Evolutionary conservation across 768 basidiomycete species (phyloP).

Genomic region (Amanita fuliginea): DNA sequence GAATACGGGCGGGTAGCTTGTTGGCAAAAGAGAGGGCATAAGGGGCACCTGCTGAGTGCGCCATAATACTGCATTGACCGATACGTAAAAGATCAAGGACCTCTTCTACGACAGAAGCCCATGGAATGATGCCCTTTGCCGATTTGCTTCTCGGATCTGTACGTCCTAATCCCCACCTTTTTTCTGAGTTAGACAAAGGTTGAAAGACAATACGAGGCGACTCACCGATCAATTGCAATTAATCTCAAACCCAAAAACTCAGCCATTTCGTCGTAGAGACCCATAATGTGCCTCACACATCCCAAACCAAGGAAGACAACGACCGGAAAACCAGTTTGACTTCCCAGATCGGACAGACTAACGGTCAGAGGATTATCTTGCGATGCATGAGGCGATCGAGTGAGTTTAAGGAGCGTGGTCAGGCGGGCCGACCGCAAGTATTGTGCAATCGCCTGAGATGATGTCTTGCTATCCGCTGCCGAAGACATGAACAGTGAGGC

Average conservation of each 20-base stretch:
- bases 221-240: slow-evolving; percentile 87
- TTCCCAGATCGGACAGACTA: slow-evolving; percentile 90
- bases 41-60: slow-evolving; percentile 92
- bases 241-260: slow-evolving; percentile 75
- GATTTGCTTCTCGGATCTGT: slow-evolving; percentile 64
- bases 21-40: slow-evolving; percentile 87
- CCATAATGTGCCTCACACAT: slow-evolving; percentile 90
- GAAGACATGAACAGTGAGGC: slow-evolving; percentile 19
- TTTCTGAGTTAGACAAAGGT: slow-evolving; percentile 7
- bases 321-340: slow-evolving; percentile 75
- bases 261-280: slow-evolving; percentile 94
- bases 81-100: slow-evolving; percentile 76
- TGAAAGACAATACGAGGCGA: slow-evolving; percentile 4
- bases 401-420: slow-evolving; percentile 73
- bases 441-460: slow-evolving; percentile 68
- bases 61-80: slow-evolving; percentile 77
- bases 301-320: slow-evolving; percentile 90
- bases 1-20: slow-evolving; percentile 60
- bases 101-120: slow-evolving; percentile 86
- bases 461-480: slow-evolving; percentile 30
- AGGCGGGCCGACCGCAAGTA: slow-evolving; percentile 82
- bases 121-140: slow-evolving; percentile 75
- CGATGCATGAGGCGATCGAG: slow-evolving; percentile 70
- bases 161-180: slow-evolving; percentile 86
- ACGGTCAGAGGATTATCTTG: slow-evolving; percentile 66